Evolutionary conservation across 176 grass and related monocot genomes (phyloP).

Genomic region (Bolboschoenus planiculmis): DNA sequence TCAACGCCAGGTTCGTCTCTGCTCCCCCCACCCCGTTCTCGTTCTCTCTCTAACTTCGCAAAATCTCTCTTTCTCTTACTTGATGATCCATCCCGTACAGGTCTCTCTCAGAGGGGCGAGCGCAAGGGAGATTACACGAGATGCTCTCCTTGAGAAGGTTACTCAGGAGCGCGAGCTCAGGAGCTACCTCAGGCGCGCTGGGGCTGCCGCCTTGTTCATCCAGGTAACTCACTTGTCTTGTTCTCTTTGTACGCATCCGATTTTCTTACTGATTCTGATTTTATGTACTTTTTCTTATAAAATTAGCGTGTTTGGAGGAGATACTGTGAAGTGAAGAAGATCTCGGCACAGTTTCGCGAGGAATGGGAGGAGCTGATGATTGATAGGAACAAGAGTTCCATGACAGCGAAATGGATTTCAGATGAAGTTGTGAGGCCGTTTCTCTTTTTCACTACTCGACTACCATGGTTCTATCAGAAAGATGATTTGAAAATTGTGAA

Average conservation of each 20-base stretch:
- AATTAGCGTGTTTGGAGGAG: constrained; percentile 77
- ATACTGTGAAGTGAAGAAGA: constrained; percentile 40
- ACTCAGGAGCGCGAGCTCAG: constrained; percentile 78
- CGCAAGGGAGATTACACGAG: constrained; percentile 77
- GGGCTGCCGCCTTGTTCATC: constrained; percentile 52
- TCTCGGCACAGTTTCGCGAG: constrained; percentile 55
- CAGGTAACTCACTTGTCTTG: constrained; percentile 40
- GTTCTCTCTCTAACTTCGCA: neutral
- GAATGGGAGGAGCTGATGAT: constrained; percentile 51
- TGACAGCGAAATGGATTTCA: constrained; percentile 64
- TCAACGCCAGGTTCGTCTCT: constrained; percentile 10
- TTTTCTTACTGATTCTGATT: constrained; percentile 13
- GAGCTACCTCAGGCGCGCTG: constrained; percentile 71
- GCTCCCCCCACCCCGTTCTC: neutral
- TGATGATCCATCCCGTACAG: constrained; percentile 13
- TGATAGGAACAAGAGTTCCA: constrained; percentile 35
- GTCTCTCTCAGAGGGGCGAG: constrained; percentile 86
- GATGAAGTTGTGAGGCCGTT: constrained; percentile 73
- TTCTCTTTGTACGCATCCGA: neutral
- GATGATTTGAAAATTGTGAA: constrained; percentile 35
- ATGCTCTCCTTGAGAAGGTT: constrained; percentile 88
- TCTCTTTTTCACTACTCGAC: constrained; percentile 70
- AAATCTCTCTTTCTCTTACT: neutral
- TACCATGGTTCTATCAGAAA: constrained; percentile 43
- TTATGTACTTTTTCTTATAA: neutral